phyloP scores from a whole-genome alignment of 2,329 filamentous ascomycete genomes.

The Rhinocladiella mackenziei region DNA sequence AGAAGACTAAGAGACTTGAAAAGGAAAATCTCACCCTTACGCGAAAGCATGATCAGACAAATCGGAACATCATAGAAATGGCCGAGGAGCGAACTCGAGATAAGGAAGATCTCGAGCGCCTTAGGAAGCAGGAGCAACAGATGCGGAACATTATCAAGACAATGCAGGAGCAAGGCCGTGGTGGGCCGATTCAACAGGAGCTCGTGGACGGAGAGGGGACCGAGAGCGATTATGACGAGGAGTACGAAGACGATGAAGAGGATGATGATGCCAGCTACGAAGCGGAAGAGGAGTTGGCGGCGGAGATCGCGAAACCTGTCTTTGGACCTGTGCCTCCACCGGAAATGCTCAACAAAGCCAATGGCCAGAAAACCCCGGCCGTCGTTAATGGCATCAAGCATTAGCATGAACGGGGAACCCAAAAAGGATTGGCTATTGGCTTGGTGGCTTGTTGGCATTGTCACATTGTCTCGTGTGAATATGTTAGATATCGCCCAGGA shows the following conservation, averaged over 20 bases:
- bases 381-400: conserved; percentile 42
- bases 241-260: conserved; percentile 57
- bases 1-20: conserved; percentile 94
- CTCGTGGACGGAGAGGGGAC: conserved; percentile 51
- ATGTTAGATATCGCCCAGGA: too few species aligned
- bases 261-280: conserved; percentile 58
- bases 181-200: conserved; percentile 54
- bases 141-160: conserved; percentile 91
- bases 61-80: conserved; percentile 94
- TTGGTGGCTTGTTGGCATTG: not conserved
- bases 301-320: conserved; percentile 40
- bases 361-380: conserved; percentile 40
- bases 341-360: conserved; percentile 45
- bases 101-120: conserved; percentile 71
- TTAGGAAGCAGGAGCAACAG: conserved; percentile 81
- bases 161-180: conserved; percentile 91
- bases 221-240: conserved; percentile 52
- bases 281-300: conserved; percentile 50
- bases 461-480: not conserved
- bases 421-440: too few species aligned
- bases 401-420: too few species aligned
- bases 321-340: conserved; percentile 51
- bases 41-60: conserved; percentile 88
- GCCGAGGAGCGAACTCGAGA: conserved; percentile 81
- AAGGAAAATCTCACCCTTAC: conserved; percentile 92